Evolutionary conservation across 2,329 filamentous ascomycete species (phyloP).

Genomic region (Seiridium unicorne): DNA sequence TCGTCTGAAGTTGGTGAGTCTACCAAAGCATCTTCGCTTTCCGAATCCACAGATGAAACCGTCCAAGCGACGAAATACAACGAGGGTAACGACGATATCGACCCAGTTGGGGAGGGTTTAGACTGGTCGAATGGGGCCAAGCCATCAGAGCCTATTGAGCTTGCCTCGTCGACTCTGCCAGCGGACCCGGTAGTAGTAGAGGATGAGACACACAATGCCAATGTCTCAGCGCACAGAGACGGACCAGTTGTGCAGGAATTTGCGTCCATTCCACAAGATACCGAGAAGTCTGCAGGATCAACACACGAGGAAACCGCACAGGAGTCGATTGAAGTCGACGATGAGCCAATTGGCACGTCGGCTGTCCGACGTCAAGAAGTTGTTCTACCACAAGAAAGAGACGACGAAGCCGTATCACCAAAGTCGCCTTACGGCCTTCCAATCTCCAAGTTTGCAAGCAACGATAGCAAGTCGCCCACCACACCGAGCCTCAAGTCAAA

Average conservation of each 20-base stretch:
- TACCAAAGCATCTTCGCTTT: constrained; percentile 63
- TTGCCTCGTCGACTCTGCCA: neutral
- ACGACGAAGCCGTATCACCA: constrained; percentile 13
- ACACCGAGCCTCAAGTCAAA: constrained; percentile 38
- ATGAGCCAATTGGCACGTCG: neutral
- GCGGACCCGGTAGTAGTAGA: neutral
- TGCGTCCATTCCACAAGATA: constrained; percentile 17
- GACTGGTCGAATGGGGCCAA: neutral
- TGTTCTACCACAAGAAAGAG: constrained; percentile 8
- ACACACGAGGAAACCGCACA: constrained; percentile 1
- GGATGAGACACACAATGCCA: neutral
- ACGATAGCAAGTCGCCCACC: constrained; percentile 21
- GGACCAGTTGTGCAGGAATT: constrained; percentile 19
- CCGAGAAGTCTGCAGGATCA: constrained; percentile 14
- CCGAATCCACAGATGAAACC: constrained; percentile 62
- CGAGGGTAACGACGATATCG: neutral
- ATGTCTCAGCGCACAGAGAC: constrained; percentile 13
- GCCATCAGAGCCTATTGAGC: too few relatives aligned
- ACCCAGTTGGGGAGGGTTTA: neutral
- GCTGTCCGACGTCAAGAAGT: constrained; percentile 7
- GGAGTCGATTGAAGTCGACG: neutral
- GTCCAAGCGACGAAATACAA: constrained; percentile 36
- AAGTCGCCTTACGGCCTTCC: constrained; percentile 22
- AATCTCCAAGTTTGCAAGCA: constrained; percentile 24
- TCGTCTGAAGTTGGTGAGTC: constrained; percentile 55